Conservation (phyloP, 495 filamentous ascomycete genomes). For the Tuber brumale region DNA sequence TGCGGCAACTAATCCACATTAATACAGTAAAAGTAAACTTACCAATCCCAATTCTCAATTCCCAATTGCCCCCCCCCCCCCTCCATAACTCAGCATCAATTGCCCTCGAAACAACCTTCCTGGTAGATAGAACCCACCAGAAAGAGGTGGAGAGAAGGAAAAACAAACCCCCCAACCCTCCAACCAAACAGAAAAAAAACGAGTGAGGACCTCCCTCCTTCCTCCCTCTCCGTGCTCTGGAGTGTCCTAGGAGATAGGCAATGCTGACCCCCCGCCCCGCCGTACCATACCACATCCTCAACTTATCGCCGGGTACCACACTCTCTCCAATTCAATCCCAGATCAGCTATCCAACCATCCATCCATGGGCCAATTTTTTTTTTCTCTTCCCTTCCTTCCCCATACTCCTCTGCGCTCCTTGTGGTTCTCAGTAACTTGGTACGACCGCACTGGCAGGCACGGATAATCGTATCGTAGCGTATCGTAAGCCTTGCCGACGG, state of each 20-base stretch:
- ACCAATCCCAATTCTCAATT: conserved; percentile 2
- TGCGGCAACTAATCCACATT: not conserved
- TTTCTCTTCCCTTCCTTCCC: too few species aligned
- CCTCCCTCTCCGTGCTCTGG: not conserved
- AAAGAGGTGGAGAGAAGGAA: conserved; percentile 4
- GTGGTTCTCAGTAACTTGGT: not conserved
- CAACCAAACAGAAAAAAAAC: conserved; percentile 6
- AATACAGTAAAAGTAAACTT: not conserved
- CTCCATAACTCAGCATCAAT: not conserved
- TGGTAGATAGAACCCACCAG: conserved; percentile 7
- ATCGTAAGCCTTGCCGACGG: not conserved
- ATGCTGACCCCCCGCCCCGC: not conserved
- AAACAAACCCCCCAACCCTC: not conserved
- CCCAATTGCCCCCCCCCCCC: not conserved
- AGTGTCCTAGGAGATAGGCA: not conserved
- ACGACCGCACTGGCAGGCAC: not conserved
- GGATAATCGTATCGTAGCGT: not conserved
- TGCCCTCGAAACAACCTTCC: not conserved
- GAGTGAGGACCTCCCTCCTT: not conserved
- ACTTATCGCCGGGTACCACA: not conserved
- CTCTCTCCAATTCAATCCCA: not conserved
- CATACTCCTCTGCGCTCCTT: not conserved
- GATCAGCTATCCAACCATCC: not conserved
- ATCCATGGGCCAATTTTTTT: not conserved
- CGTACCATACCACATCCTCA: not conserved